A percentile compares a stretch with the other conserved stretches of the same genome.
phyloP scores from a whole-genome alignment of 371 early-diverging fungal genomes.

The Rhizopus delemar region DNA sequence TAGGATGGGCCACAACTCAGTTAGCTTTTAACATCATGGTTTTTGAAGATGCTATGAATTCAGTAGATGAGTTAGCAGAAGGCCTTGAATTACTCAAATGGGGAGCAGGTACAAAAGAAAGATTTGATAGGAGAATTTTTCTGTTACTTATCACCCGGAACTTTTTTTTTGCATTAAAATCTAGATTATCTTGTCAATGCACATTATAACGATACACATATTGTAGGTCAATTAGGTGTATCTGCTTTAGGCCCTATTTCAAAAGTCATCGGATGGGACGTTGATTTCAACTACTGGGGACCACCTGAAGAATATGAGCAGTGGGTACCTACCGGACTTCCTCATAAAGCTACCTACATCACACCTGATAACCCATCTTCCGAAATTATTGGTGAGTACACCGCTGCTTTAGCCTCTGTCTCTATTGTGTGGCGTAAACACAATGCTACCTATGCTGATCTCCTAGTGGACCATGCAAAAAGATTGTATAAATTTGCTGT shows the following conservation, averaged over 20 bases:
- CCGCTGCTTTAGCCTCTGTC: conserved; percentile 53
- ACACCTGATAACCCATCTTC: conserved; percentile 55
- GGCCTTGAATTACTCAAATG: conserved; percentile 50
- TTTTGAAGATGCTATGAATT: conserved; percentile 55
- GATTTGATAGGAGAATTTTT: not conserved
- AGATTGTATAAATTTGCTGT: conserved; percentile 51
- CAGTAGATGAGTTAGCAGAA: conserved; percentile 55
- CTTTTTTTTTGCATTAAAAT: conserved; percentile 4
- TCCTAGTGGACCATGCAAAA: conserved; percentile 46
- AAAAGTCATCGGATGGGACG: conserved; percentile 48
- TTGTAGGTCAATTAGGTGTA: conserved; percentile 57
- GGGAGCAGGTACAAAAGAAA: conserved; percentile 47
- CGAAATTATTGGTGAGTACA: conserved; percentile 58
- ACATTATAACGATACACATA: conserved; percentile 52
- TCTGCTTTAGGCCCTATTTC: conserved; percentile 51
- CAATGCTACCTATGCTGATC: conserved; percentile 50
- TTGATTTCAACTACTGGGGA: conserved; percentile 63
- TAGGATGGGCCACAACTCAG: conserved; percentile 54
- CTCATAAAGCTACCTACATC: conserved; percentile 51
- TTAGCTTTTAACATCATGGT: conserved; percentile 56
- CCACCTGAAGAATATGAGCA: conserved; percentile 62
- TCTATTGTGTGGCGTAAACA: conserved; percentile 47
- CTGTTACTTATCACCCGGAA: not conserved
- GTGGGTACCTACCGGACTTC: conserved; percentile 54
- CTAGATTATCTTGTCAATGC: conserved; percentile 55